Base-by-base conservation (phyloP, 2,329 filamentous ascomycete species). In the Karstenula rhodostoma region DNA sequence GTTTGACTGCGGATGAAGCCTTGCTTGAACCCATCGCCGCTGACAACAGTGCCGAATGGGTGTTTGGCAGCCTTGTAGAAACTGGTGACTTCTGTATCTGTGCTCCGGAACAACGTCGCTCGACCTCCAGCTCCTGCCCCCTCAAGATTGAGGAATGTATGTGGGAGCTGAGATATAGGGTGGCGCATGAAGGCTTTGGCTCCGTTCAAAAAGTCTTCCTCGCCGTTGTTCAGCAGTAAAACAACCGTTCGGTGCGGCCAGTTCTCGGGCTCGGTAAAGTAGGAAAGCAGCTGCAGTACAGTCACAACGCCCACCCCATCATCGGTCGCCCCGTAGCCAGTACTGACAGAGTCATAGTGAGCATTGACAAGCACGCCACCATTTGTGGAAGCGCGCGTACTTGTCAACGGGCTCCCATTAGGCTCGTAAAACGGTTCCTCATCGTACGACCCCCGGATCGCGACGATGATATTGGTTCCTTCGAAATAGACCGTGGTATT, bases 141-240 rank as follows among this genome's bases (percentile, higher is more conserved):
- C 78, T 99, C 95, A 17, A 99, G 86, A 69, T 99, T 99, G 66
- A 98, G 82, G 73, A 99, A 98, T 0, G 92, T 93, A 73, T 94
- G 91, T 10, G 92, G 86, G 58, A 96, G 91, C 55, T 87, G 87
- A 12, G 92, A 88, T 64, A 97, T 83, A 0, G 93, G 91, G 74
- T 94, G 93, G 67, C 93, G 88, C 29, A 91, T 89, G 72, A 96
- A 97, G 6, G 91, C 93, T 61, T 88, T 87, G 7, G 94, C 93
- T 0, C 95, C 95, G 66, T 96, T 92, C 12, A 98, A 82, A 37
- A 89, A 95, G 71, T 98, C 94, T 75, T 99, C 95, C 74, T 99
- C 95, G 37, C 91, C 94, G 72, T 98, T 97, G 83, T 99, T 99
- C 73, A 98, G 85, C 29, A 98, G 84, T 10, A 93, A 85, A 15